Evolutionary conservation across 306 rosid genomes (phyloP), one percentile per base, ranked within the genome.

Genomic region (Clitoria ternatea): DNA sequence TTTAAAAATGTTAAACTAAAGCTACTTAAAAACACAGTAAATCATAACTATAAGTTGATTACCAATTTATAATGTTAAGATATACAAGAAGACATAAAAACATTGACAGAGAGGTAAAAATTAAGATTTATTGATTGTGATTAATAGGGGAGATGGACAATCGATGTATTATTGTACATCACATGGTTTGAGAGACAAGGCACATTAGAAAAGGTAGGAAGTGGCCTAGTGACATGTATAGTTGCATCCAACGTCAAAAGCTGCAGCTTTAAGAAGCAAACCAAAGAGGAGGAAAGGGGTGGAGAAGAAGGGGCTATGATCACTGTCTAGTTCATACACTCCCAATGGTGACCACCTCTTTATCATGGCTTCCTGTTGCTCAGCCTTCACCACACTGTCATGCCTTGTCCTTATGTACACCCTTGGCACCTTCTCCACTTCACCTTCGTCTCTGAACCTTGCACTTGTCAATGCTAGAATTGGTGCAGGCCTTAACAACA

Each of bases 401-500:
- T 88, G 85, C 86, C 61, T 29, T 42, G 97, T 86, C 80, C 43
- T 90, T 43, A 92, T 78, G 86, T 77, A 90, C 59, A 86, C 85
- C 13, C 91, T 86, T 10, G 83, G 79, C 64, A 92, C 97, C 59
- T 75, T 83, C 37, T 84, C 90, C 19, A 62, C 78, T 19, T 40
- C 80, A 22, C 49, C 39, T 1, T 57, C 80, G 20, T 69, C 90
- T 0, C 0, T 61, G 75, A 90, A 92, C 48, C 39, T 59, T 37
- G 98, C 96, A 14, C 83, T 24, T 1, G 1, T 59, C 54, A 92
- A 13, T 19, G 97, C 98, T 1, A 2, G 65, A 73, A 87, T 0
- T 5, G 97, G 98, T 22, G 96, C 97, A 0, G 98, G 91, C 84
- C 87, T 90, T 81, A 81, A 12, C 8, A 93, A 83, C 96, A 93